Evolutionary conservation across 495 filamentous ascomycete genomes (phyloP), one percentile per base, ranked within the genome.

Genomic region (Neurospora tetraspora): DNA sequence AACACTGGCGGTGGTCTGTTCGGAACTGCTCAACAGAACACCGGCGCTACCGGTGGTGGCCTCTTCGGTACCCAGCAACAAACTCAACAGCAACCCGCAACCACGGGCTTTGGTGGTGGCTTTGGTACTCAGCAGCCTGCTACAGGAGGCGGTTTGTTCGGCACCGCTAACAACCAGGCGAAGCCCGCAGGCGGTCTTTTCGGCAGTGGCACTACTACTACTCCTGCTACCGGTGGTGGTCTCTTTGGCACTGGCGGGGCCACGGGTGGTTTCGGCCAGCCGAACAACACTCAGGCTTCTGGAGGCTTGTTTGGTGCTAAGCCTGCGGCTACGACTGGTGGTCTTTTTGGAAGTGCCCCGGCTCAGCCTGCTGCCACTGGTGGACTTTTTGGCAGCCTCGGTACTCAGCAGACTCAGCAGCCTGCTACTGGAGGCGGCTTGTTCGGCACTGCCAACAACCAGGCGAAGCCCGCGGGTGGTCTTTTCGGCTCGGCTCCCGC

Each of bases 221-320:
- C 76, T 27, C 72, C 77, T 18, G 78, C 78, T 42, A 73, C 73
- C 36, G 83, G 81, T 40, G 78, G 78, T 39, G 81, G 82, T 42
- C 74, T 88, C 47, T 88, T 88, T 68, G 82, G 84, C n/a, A 78
- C 78, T 59, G 47, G 20, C 70, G 80, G 74, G 73, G 72, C 77
- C 0, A 80, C 81, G 3, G 80, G 80, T 39, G 82, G 85, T n/a
- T 76, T 78, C 40, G 77, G 77, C 23, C 71, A 45, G 27, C 23
- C 73, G 18, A 78, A 23, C 59, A 81, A 85, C 39, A 71, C 78
- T 34, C 69, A 74, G 42, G 80, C 80, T 37, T 74, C 84, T 27
- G 84, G 86, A 23, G 86, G 90, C 18, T 83, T 93, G 11, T 94
- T 95, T 76, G 89, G 89, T 20, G 77, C 77, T 42, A 87, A 88